Conservation (phyloP, 108 stramenopile genomes). For the Conticribra guillardii region DNA sequence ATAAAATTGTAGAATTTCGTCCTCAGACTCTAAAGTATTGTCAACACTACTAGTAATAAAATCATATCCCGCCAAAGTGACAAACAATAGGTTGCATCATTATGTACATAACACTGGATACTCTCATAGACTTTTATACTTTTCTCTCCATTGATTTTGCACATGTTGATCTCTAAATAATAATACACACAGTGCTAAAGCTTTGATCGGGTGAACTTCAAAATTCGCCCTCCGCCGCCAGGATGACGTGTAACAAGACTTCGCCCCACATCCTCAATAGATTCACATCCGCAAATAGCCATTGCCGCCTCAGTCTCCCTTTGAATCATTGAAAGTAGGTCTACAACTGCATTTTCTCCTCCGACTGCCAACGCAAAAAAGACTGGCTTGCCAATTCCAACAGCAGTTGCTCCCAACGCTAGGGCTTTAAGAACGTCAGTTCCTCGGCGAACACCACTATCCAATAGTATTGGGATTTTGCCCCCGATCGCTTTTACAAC, state of each 20-base stretch:
- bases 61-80: no score
- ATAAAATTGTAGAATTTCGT: no score
- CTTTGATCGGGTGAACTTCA: conserved; percentile 38
- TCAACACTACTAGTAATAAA: no score
- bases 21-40: no score
- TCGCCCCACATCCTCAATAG: conserved; percentile 41
- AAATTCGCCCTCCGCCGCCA: conserved; percentile 12
- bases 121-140: no score
- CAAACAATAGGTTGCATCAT: no score
- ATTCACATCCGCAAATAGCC: conserved; percentile 71
- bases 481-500: conserved; percentile 76
- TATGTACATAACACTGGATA: no score
- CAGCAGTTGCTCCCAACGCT: conserved; percentile 91
- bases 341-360: conserved; percentile 65
- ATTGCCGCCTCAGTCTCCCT: conserved; percentile 82
- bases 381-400: conserved; percentile 92
- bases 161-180: no score
- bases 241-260: conserved; percentile 42
- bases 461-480: conserved; percentile 81
- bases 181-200: no score
- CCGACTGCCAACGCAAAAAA: conserved; percentile 90
- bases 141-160: no score
- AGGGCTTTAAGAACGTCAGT: conserved; percentile 89
- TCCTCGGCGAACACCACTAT: conserved; percentile 90
- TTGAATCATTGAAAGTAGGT: conserved; percentile 64